Base-by-base conservation (phyloP, 805 yeast species). In the Blastobotrys terrestris region DNA sequence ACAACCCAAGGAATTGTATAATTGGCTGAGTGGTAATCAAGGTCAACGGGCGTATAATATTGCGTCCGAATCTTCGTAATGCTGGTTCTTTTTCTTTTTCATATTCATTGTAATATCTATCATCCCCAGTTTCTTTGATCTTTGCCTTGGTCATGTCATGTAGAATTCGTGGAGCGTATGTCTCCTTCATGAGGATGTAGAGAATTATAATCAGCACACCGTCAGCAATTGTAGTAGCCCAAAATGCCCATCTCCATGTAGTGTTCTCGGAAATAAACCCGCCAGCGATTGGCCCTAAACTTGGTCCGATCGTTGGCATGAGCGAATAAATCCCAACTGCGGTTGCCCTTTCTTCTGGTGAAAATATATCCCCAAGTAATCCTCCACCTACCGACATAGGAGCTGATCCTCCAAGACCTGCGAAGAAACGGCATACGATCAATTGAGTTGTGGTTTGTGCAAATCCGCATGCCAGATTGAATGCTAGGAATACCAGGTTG, bases 321-420 rank as follows among this genome's bases (percentile, higher is more conserved):
- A 83, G 62, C 1, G 79, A 70, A 61, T 77, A 83, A 2, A 79
- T 67, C 1, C 84, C 78, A 69, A 81, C 68, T 1, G 85, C 85
- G 44, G 68, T 62, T 45, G 77, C 80, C 51, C 88, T 73, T 40
- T 77, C 74, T 46, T 71, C 65, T 51, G 77, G 77, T 45, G 71
- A 70, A 64, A 74, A 83, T 51, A 84, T 63, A 61, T 84, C 90
- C 16, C 84, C 80, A 39, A 84, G 66, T 5, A 80, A 77, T 14
- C 88, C 89, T 1, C 86, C 85, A 16, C 86, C 87, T 5, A 82
- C 81, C 46, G 82, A 79, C 40, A 83, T 68, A 1, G 88, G 84
- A 0, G 85, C 83, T 52, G 83, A 75, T 3, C 85, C 87, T 48
- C 82, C 80, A 8, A 78, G 65, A 2, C 90, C 90, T 2, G 84